These are phyloP conservation scores for Azolla pinnata DNA, from an alignment of 75 land plant genomes.

Conservation along the genomic window DNA sequence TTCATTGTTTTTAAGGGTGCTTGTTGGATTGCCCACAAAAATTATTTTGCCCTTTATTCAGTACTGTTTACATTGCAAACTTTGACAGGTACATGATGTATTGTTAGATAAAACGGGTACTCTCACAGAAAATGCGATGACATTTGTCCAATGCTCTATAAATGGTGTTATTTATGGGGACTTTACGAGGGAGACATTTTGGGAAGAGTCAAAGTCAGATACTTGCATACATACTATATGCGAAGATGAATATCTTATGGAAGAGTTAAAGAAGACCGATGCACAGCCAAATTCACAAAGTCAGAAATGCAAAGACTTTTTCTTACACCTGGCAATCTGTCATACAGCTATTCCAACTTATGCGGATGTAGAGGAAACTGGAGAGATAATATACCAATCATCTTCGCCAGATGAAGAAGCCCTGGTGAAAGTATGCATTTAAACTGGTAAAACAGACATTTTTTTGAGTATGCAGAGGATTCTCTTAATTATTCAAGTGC, in stretches of 20 bases:
- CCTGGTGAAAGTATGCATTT: conserved; percentile 30
- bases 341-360: conserved; percentile 17
- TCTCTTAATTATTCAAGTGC: too few relatives aligned
- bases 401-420: conserved; percentile 43
- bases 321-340: conserved; percentile 27
- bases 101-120: conserved; percentile 35
- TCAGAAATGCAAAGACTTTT: conserved; percentile 16
- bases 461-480: too few relatives aligned
- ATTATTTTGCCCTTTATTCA: too few relatives aligned
- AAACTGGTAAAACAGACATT: too few relatives aligned
- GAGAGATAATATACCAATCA: conserved; percentile 17
- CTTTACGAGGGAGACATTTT: background rate
- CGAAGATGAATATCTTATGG: conserved; percentile 10
- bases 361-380: conserved; percentile 10
- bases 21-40: too few relatives aligned
- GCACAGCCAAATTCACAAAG: conserved; percentile 10
- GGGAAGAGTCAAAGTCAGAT: background rate
- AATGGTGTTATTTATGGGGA: conserved; percentile 29
- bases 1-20: too few relatives aligned
- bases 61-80: too few relatives aligned
- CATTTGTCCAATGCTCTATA: conserved; percentile 34
- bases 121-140: conserved; percentile 31
- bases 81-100: conserved; percentile 24
- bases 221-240: conserved; percentile 17
- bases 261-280: conserved; percentile 3